These are phyloP conservation scores for Strigomonas oncopelti DNA, from an alignment of 208 protist genomes.

Conservation along the genomic window DNA sequence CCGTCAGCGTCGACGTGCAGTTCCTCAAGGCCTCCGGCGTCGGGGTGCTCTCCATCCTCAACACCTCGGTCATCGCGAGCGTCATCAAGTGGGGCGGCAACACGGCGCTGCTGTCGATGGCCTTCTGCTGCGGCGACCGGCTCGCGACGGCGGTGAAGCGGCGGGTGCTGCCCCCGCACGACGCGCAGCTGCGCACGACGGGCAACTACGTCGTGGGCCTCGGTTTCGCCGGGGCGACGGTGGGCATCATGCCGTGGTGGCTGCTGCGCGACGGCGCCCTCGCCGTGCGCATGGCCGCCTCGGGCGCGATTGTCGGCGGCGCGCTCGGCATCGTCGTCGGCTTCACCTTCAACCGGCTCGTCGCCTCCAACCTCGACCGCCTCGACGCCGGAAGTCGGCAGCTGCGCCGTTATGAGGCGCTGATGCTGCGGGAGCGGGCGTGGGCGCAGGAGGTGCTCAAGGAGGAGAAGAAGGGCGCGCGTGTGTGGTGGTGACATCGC, in stretches of 20 bases:
- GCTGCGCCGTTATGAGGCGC: slow-evolving; percentile 77
- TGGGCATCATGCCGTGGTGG: slow-evolving; percentile 86
- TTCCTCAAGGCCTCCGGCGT: slow-evolving; percentile 79
- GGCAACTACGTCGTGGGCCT: slow-evolving; percentile 74
- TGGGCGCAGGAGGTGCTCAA: slow-evolving; percentile 51
- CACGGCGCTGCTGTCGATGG: slow-evolving; percentile 45
- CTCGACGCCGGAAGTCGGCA: slow-evolving; percentile 71
- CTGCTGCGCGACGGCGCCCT: slow-evolving; percentile 63
- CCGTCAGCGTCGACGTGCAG: slow-evolving; percentile 77
- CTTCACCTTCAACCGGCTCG: slow-evolving; percentile 45
- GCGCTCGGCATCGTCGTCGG: slow-evolving; percentile 59
- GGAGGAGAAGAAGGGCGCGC: slow-evolving; percentile 25
- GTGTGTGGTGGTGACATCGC: slow-evolving; percentile 67
- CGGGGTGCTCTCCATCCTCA: slow-evolving; percentile 74
- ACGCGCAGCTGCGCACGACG: slow-evolving; percentile 54
- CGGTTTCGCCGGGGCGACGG: slow-evolving; percentile 61
- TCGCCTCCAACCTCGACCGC: slow-evolving; percentile 62
- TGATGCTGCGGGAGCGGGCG: slow-evolving; percentile 64
- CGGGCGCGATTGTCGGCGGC: slow-evolving; percentile 59
- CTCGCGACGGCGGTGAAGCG: slow-evolving; percentile 43
- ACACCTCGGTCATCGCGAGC: slow-evolving; percentile 75
- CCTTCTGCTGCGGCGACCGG: slow-evolving; percentile 77
- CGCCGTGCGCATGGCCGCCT: slow-evolving; percentile 57
- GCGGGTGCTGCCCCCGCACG: slow-evolving; percentile 48
- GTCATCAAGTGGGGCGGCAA: slow-evolving; percentile 87